Evolutionary conservation across 108 stramenopile genomes (phyloP).

Genomic region (Cylindrotheca fusiformis): DNA sequence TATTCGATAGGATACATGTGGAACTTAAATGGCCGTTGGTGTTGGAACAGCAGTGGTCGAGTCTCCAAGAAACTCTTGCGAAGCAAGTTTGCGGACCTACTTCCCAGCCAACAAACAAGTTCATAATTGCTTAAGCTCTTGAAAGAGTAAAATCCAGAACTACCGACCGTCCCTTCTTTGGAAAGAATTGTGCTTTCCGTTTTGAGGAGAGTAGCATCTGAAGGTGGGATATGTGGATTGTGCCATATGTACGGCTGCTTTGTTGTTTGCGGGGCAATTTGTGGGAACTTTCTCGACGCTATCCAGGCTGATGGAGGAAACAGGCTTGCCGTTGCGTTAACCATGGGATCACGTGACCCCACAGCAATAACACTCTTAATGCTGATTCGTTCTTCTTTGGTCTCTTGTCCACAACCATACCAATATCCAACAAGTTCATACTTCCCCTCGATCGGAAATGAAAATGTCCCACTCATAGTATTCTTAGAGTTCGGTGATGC

Average conservation of each 20-base stretch:
- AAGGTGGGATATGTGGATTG: constrained; percentile 5
- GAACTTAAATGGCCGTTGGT: constrained; percentile 60
- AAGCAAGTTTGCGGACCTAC: constrained; percentile 21
- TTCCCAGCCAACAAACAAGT: constrained; percentile 55
- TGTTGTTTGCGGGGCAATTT: neutral
- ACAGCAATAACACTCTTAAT: no score
- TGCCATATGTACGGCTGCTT: constrained; percentile 27
- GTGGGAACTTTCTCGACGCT: constrained; percentile 13
- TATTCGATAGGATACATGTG: constrained; percentile 24
- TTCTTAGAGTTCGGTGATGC: neutral
- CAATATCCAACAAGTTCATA: constrained; percentile 24
- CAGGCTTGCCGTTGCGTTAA: constrained; percentile 4
- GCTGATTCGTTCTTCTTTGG: constrained; percentile 4
- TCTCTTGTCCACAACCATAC: constrained; percentile 24
- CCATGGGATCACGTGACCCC: no score
- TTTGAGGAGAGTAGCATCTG: constrained; percentile 3
- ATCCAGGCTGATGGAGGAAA: constrained; percentile 19
- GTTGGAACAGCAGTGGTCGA: constrained; percentile 11
- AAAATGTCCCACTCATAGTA: constrained; percentile 17
- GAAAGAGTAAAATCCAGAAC: constrained; percentile 28
- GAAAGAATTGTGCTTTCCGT: constrained; percentile 14
- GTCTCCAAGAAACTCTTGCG: constrained; percentile 28
- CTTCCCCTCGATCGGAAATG: constrained; percentile 30
- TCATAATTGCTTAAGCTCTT: constrained; percentile 46
- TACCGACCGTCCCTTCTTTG: constrained; percentile 7